A percentile compares a stretch with the other conserved stretches of the same genome.
Conservation (phyloP, 805 yeast genomes). For the Dipodascus albidus region DNA sequence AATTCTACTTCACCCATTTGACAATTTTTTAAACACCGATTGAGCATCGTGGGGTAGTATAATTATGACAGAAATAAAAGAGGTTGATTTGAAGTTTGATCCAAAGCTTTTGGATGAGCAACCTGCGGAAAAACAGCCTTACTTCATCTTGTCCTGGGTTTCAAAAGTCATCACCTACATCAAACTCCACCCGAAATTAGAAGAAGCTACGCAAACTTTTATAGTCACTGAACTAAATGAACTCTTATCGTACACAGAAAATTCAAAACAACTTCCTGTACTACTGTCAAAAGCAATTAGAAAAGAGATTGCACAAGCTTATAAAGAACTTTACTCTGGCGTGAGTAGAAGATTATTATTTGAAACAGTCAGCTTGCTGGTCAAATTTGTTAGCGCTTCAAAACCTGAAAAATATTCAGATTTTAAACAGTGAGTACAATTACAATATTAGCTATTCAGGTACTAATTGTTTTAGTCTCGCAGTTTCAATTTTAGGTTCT, state of each 20-base stretch:
- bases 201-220: constrained; percentile 10
- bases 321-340: constrained; percentile 7
- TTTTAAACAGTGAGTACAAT: constrained; percentile 18
- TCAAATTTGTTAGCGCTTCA: constrained; percentile 15
- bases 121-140: constrained; percentile 12
- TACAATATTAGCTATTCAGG: neutral
- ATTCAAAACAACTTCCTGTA: constrained; percentile 5
- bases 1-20: neutral
- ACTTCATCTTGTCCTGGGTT: constrained; percentile 11
- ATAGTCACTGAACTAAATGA: constrained; percentile 7
- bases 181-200: neutral
- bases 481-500: constrained; percentile 17
- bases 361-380: constrained; percentile 18
- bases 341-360: constrained; percentile 12
- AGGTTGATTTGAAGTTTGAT: constrained; percentile 1
- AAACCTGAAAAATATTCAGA: constrained; percentile 21
- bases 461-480: constrained; percentile 9
- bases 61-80: neutral
- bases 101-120: constrained; percentile 4
- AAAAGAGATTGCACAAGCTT: constrained; percentile 8
- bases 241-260: constrained; percentile 9
- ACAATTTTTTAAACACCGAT: too few species aligned
- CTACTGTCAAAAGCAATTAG: constrained; percentile 11
- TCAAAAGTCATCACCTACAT: constrained; percentile 6
- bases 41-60: too few species aligned